Evolutionary conservation across 768 basidiomycete genomes (phyloP).

Genomic region (Rhodotorula toruloides): DNA sequence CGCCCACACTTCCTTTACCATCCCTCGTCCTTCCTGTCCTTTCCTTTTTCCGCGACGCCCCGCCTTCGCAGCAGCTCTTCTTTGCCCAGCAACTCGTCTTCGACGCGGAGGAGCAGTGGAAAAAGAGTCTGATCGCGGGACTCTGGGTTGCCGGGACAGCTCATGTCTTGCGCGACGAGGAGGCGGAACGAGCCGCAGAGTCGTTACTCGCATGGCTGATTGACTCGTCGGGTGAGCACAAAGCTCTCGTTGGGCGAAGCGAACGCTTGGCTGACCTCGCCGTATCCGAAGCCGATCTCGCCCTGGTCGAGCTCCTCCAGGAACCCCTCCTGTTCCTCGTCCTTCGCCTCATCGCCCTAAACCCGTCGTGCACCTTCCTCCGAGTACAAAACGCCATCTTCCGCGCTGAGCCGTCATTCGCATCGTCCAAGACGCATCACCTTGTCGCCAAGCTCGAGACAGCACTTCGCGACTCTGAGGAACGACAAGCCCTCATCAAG

Average conservation of each 20-base stretch:
- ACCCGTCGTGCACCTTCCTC: neutral
- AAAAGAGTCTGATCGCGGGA: neutral
- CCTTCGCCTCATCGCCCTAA: constrained; percentile 6
- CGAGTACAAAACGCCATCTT: neutral
- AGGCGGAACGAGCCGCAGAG: neutral
- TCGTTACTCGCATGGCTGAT: neutral
- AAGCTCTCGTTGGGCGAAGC: neutral
- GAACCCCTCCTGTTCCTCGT: constrained; percentile 21
- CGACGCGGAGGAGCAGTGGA: neutral
- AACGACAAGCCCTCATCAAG: too few relatives aligned
- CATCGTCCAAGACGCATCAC: too few relatives aligned
- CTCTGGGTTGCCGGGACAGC: constrained; percentile 16
- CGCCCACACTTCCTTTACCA: neutral
- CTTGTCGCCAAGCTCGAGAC: too few relatives aligned
- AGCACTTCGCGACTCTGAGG: too few relatives aligned
- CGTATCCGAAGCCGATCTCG: neutral
- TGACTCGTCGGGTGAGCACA: neutral
- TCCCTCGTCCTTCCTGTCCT: constrained; percentile 7
- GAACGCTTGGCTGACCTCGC: neutral
- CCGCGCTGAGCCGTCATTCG: neutral
- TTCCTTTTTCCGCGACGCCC: constrained; percentile 2
- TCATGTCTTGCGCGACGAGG: neutral
- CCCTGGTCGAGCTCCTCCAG: neutral
- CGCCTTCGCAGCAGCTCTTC: neutral
- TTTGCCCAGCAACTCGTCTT: constrained; percentile 3